Percentiles rank a stretch among this genome's conserved stretches.
These are phyloP conservation scores for Globisporangium parvum DNA, from an alignment of 352 stramenopile genomes.

Conservation along the genomic window DNA sequence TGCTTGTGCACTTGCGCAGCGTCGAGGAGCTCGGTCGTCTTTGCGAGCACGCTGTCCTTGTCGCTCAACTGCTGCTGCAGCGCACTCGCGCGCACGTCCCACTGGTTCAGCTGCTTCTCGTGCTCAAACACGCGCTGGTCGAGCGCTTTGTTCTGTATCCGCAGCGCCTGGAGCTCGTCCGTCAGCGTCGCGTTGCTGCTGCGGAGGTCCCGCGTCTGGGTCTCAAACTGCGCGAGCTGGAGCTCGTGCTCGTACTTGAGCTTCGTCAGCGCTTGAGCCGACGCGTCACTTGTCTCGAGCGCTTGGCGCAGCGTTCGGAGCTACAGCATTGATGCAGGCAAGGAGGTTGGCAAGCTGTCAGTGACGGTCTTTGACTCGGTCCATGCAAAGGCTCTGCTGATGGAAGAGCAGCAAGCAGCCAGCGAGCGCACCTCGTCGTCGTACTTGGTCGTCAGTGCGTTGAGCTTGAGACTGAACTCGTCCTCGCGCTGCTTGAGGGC, in stretches of 20 bases:
- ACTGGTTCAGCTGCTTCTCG: slow-evolving; percentile 77
- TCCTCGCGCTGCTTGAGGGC: slow-evolving; percentile 55
- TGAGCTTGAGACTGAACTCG: slow-evolving; percentile 63
- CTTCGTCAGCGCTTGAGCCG: slow-evolving; percentile 56
- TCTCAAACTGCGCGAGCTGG: slow-evolving; percentile 63
- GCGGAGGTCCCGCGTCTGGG: slow-evolving; percentile 52
- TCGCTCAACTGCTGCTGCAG: slow-evolving; percentile 74
- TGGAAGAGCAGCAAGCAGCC: no score
- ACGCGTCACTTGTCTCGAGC: slow-evolving; percentile 39
- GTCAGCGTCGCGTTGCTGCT: slow-evolving; percentile 32
- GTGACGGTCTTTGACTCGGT: no score
- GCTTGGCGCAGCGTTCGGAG: slow-evolving; percentile 34
- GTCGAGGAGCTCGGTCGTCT: slow-evolving; percentile 67
- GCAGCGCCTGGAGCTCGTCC: slow-evolving; percentile 48
- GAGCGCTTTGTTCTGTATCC: slow-evolving; percentile 71
- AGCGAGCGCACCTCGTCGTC: slow-evolving; percentile 53
- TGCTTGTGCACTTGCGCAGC: slow-evolving; percentile 66
- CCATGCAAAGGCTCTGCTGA: no score
- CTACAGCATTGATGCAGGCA: no score
- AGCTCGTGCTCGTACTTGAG: slow-evolving; percentile 77
- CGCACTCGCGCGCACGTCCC: slow-evolving; percentile 60
- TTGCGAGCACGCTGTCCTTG: slow-evolving; percentile 69
- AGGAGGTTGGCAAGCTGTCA: no score
- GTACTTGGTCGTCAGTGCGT: slow-evolving; percentile 42
- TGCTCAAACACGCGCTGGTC: slow-evolving; percentile 75